Conservation (phyloP, 306 rosid species). For the Elaeagnus macrophylla region DNA sequence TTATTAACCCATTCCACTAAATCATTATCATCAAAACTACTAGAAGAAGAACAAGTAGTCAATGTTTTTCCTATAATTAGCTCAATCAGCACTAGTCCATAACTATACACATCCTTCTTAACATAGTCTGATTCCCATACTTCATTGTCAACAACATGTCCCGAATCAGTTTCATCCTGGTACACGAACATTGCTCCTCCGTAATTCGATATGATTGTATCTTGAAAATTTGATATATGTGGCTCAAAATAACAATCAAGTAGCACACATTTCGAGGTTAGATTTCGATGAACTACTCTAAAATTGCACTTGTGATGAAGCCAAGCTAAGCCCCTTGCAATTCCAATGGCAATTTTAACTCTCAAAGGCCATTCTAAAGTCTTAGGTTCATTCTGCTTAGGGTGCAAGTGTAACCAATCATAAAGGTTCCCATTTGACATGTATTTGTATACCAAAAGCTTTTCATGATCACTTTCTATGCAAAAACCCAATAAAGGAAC, state of each 20-base stretch:
- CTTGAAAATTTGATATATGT: conserved; percentile 10
- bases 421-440: no score
- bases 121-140: no score
- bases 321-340: conserved; percentile 14
- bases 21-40: conserved; percentile 1
- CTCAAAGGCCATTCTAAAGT: conserved; percentile 15
- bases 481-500: conserved; percentile 12
- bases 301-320: conserved; percentile 13
- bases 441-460: no score
- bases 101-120: conserved; percentile 13
- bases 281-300: no score
- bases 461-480: no score
- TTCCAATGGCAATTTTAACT: conserved; percentile 7
- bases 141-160: neutral
- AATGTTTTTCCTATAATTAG: conserved; percentile 1
- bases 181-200: conserved; percentile 19
- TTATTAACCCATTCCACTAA: conserved; percentile 6
- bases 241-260: conserved; percentile 12
- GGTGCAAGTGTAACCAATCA: no score
- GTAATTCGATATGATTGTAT: conserved; percentile 2
- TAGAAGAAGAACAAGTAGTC: neutral
- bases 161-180: conserved; percentile 7
- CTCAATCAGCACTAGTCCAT: conserved; percentile 13
- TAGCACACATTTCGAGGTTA: no score
- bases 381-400: neutral